Base-by-base conservation (phyloP, 2,329 filamentous ascomycete genomes). In the Diplodia seriata region DNA sequence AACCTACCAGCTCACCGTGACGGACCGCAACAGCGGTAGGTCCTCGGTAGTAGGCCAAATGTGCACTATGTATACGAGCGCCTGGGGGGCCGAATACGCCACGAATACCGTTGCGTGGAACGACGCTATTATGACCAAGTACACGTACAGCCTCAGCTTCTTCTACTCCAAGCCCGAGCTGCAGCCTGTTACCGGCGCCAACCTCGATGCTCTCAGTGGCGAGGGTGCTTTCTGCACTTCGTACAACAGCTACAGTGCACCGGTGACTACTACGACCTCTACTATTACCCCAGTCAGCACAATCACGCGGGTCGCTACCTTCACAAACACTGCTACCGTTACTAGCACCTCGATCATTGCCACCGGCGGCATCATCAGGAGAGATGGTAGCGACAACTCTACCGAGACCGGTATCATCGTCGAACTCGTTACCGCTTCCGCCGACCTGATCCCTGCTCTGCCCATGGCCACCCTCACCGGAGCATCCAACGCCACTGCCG, bases 1-100 rank as follows among this genome's bases (percentile, higher is more conserved):
- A 57, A 77, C 76, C 6, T 77, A 78, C 68, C 57, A 76, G 11
- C 70, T 77, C 20, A 69, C 72, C 36, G 73, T 73, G 50, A 71
- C 75, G 54, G 68, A 67, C 3, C 68, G 69, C 47, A 67, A 68
- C 36, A 47, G 12, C 7, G 43, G 43, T 18, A 47, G 2, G 43
- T 47, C 43, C 3, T 20, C 18, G 6, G 43, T 47, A 2, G 57
- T 43, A 11, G 33, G 71, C 4, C 75, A 79, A 69, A 74, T 74
- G 69, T 65, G 62, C n/a, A 38, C 62, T 49, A 54, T 65, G 62
- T 65, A 65, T 33, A 65, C 43, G 1, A 29, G n/a, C 2, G 47
- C 49, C 14, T 65, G 62, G 62, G 62, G 20, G 12, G 14, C 31
- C 9, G 20, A n/a, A n/a, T 65, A 65, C 12, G 62, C 62, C 4